These are phyloP conservation scores for Cyberlindnera xylosilytica DNA, from an alignment of 805 yeast species.

Conservation along the genomic window DNA sequence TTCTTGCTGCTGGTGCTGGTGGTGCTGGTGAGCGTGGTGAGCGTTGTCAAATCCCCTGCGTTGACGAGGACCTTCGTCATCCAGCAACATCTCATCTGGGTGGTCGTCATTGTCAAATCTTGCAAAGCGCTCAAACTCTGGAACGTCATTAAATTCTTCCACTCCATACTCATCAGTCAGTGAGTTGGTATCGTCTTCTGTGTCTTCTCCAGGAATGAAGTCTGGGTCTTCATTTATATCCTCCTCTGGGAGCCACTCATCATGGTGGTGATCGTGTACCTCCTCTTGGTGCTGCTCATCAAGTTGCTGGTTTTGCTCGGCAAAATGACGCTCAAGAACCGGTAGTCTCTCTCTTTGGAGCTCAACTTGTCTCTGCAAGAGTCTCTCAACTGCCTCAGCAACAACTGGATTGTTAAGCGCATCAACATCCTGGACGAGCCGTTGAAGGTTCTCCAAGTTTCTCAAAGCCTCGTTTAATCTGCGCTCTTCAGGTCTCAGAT, in stretches of 20 bases:
- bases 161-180: conserved; percentile 12
- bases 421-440: conserved; percentile 5
- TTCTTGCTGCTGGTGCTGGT: background rate
- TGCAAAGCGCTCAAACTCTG: conserved; percentile 15
- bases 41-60: background rate
- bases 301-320: too few relatives aligned
- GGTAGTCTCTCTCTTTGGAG: background rate
- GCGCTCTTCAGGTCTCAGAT: background rate
- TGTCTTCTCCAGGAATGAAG: conserved; percentile 25
- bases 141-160: conserved; percentile 19
- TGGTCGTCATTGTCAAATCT: conserved; percentile 16
- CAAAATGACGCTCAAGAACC: background rate
- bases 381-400: conserved; percentile 8
- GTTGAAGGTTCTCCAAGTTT: conserved; percentile 6
- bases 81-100: background rate
- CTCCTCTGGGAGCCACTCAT: conserved; percentile 20
- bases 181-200: conserved; percentile 12
- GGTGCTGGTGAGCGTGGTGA: background rate
- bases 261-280: too few relatives aligned
- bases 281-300: too few relatives aligned
- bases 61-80: background rate
- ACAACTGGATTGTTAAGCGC: conserved; percentile 4
- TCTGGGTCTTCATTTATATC: conserved; percentile 31
- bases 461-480: conserved; percentile 3
- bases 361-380: conserved; percentile 6